Conservation (phyloP, 805 yeast species). For the Tetrapisispora phaffii region DNA sequence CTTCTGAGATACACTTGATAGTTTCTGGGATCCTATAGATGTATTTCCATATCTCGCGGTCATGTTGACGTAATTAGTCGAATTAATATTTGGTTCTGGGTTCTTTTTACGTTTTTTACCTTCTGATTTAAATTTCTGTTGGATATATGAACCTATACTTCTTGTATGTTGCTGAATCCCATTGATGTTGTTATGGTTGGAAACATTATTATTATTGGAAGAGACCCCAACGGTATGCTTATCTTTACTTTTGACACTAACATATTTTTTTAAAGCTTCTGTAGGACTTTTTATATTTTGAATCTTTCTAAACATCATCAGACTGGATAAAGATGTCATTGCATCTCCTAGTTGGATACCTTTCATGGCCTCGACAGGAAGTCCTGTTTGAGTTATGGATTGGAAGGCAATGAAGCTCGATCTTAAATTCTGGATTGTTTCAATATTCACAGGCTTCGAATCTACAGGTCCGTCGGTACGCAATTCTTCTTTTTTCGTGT, state of each 20-base stretch:
- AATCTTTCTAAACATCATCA: slow-evolving; percentile 48
- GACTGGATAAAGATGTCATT: slow-evolving; percentile 58
- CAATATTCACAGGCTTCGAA: slow-evolving; percentile 5
- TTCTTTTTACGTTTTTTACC: slow-evolving; percentile 1
- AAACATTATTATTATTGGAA: not conserved
- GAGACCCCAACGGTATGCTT: not conserved
- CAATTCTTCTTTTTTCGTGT: slow-evolving; percentile 6
- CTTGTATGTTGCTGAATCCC: slow-evolving; percentile 1
- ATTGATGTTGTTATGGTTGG: not conserved
- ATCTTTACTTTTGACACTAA: slow-evolving; percentile 9
- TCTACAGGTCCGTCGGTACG: slow-evolving; percentile 1
- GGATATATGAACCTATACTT: slow-evolving; percentile 1
- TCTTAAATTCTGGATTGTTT: slow-evolving; percentile 26
- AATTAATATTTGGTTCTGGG: not conserved
- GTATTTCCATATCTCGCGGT: not conserved
- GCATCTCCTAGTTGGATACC: slow-evolving; percentile 68
- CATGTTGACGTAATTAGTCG: not conserved
- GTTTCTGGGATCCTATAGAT: not conserved
- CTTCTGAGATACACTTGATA: not conserved
- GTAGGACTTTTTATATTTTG: slow-evolving; percentile 44
- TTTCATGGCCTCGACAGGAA: slow-evolving; percentile 57
- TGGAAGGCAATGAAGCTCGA: slow-evolving; percentile 38
- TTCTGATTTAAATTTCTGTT: slow-evolving; percentile 1
- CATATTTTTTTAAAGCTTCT: slow-evolving; percentile 40
- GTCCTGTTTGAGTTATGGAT: slow-evolving; percentile 47